Evolutionary conservation across 202 grass and related monocot species (phyloP).

Genomic region (Musa balbisiana): DNA sequence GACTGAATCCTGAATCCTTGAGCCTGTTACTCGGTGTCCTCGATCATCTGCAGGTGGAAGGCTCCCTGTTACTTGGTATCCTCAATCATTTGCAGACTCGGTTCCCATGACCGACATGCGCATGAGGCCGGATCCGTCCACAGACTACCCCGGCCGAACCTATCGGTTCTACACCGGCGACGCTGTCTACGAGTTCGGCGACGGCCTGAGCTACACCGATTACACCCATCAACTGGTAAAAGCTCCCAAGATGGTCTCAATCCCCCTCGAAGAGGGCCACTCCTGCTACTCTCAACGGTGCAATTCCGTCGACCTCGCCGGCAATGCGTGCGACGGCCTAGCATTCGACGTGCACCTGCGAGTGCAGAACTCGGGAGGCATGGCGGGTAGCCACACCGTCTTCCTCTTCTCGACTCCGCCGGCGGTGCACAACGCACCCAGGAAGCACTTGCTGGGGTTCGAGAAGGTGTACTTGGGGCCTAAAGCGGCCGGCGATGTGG

Average conservation of each 20-base stretch:
- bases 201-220: constrained; percentile 55
- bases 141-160: constrained; percentile 49
- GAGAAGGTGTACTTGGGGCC: constrained; percentile 32
- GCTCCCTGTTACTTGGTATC: constrained; percentile 69
- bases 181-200: constrained; percentile 46
- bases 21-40: too few relatives aligned
- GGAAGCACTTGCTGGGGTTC: constrained; percentile 44
- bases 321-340: constrained; percentile 37
- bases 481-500: constrained; percentile 22
- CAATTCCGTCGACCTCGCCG: constrained; percentile 29
- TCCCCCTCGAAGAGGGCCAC: not conserved
- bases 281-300: constrained; percentile 6
- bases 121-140: constrained; percentile 40
- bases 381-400: constrained; percentile 52
- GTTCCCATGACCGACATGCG: constrained; percentile 67
- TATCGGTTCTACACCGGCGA: constrained; percentile 64
- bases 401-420: constrained; percentile 44
- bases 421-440: constrained; percentile 18
- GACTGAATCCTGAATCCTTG: too few relatives aligned
- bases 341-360: constrained; percentile 33
- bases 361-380: constrained; percentile 48
- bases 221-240: constrained; percentile 29
- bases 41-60: constrained; percentile 27
- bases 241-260: not conserved
- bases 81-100: constrained; percentile 44